Percentiles rank a stretch among this genome's conserved stretches.
phyloP scores from a whole-genome alignment of 2,329 filamentous ascomycete genomes.

The Phyllosticta capitalensis region DNA sequence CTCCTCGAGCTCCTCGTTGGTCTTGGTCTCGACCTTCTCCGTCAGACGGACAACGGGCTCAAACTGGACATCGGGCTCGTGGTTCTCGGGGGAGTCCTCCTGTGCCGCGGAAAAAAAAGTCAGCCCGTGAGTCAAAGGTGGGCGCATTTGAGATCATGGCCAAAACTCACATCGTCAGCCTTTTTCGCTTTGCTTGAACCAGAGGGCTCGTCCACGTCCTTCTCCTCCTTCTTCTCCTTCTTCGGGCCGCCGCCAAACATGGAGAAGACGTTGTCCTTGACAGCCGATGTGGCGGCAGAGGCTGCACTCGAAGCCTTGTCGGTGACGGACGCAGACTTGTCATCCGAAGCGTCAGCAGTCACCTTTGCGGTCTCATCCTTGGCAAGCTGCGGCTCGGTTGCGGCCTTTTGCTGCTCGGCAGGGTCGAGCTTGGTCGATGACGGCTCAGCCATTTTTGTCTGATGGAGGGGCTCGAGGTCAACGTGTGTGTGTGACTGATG shows the following conservation, averaged over 20 bases:
- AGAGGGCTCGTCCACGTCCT: slow-evolving; percentile 75
- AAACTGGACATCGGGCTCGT: slow-evolving; percentile 92
- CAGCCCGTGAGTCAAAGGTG: slow-evolving; percentile 13
- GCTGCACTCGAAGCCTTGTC: slow-evolving; percentile 41
- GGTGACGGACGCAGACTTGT: slow-evolving; percentile 27
- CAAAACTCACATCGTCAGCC: slow-evolving; percentile 45
- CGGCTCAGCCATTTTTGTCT: slow-evolving; percentile 19
- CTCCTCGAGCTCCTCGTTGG: slow-evolving; percentile 96
- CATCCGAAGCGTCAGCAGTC: slow-evolving; percentile 29
- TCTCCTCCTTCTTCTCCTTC: slow-evolving; percentile 86
- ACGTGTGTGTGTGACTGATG: neutral
- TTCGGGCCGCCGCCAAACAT: slow-evolving; percentile 98
- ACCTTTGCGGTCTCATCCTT: slow-evolving; percentile 37
- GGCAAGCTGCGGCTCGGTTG: slow-evolving; percentile 30
- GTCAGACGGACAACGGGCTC: slow-evolving; percentile 93
- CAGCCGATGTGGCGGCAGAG: slow-evolving; percentile 26
- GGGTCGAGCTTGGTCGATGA: slow-evolving; percentile 32
- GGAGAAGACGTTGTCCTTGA: slow-evolving; percentile 66
- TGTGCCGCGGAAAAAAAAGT: slow-evolving; percentile 18
- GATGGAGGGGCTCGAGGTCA: neutral
- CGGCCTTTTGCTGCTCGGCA: slow-evolving; percentile 29
- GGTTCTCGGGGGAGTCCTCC: slow-evolving; percentile 74
- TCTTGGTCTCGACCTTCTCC: slow-evolving; percentile 94
- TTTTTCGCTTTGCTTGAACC: slow-evolving; percentile 70
- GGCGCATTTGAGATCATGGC: neutral